Evolutionary conservation across 164 flowering plant genomes (phyloP), one percentile per base, ranked within the genome.

Genomic region (Vitis rupestris): DNA sequence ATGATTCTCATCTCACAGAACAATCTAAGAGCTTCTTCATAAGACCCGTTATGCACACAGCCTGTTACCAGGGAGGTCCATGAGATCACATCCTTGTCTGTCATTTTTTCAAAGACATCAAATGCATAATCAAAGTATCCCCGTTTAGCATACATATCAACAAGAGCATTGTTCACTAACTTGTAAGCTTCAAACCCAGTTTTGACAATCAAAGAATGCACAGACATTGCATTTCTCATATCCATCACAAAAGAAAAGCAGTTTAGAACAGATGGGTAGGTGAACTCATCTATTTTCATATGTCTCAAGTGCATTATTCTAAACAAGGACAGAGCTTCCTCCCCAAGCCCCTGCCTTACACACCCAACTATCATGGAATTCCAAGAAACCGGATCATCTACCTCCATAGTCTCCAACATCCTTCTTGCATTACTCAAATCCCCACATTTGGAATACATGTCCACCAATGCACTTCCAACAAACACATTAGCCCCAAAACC

Each of bases 1-100:
- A 68, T 66, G 7, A 14, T 65, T 77, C 87, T 87, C 90, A 93
- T 87, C 51, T 82, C 74, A 69, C 78, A 65, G 44, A 86, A 93
- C 61, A 88, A 66, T 69, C 75, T 82, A 10, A 91, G 65, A 63
- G 95, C 88, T 60, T 83, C 83, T 73, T 83, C 93, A 78, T 83
- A 73, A 61, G 51, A 77, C 51, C 87, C 83, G 77, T 80, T 84
- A 71, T 83, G 85, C 29, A 88, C 81, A 78, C 72, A 83, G 31
- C 98, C 95, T 10, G 90, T 80, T 65, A 91, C 75, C 56, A 93
- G 68, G n/a, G 97, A 89, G 23, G 96, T 91, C 98, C 98, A 93
- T 8, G 98, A 87, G 44, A 94, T 75, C 47, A 92, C 93, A 76
- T 94, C 98, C 75, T 68, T 84, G 29, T 80, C 84, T 47, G 50